Evolutionary conservation across 352 stramenopile genomes (phyloP).

Genomic region (Phytophthora pinifolia): DNA sequence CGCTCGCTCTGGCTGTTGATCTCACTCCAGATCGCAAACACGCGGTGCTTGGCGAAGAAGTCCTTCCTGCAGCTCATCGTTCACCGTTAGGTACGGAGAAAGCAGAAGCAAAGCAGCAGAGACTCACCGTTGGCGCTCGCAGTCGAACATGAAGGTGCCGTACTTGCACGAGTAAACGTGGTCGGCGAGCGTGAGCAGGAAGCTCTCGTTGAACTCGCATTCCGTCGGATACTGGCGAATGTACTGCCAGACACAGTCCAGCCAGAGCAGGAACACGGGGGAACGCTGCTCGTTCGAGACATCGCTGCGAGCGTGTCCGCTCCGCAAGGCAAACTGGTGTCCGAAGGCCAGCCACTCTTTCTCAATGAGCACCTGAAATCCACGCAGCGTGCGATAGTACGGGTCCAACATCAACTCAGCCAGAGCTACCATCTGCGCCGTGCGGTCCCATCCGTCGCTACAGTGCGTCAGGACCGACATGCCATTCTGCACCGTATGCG

Average conservation of each 20-base stretch:
- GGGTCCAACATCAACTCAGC: slow-evolving; percentile 97
- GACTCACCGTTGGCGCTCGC: slow-evolving; percentile 84
- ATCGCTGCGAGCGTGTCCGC: slow-evolving; percentile 91
- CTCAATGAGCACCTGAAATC: slow-evolving; percentile 96
- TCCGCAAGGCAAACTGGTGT: slow-evolving; percentile 96
- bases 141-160: slow-evolving; percentile 98
- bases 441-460: slow-evolving; percentile 99
- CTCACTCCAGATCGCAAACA: slow-evolving; percentile 82
- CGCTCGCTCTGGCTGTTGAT: slow-evolving; percentile 69
- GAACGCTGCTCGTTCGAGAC: slow-evolving; percentile 93
- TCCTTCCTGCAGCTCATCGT: slow-evolving; percentile 49
- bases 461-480: slow-evolving; percentile 97
- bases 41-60: slow-evolving; percentile 73
- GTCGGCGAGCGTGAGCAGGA: slow-evolving; percentile 94
- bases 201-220: slow-evolving; percentile 97
- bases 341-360: slow-evolving; percentile 99
- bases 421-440: slow-evolving; percentile 94
- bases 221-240: slow-evolving; percentile 94
- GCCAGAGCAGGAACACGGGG: slow-evolving; percentile 98
- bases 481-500: slow-evolving; percentile 92
- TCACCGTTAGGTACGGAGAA: slow-evolving; percentile 11
- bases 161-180: slow-evolving; percentile 98
- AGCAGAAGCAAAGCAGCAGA: neutral
- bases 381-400: slow-evolving; percentile 96
- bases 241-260: slow-evolving; percentile 98